Evolutionary conservation across 495 filamentous ascomycete species (phyloP).

Genomic region (Xeromyces bisporus): DNA sequence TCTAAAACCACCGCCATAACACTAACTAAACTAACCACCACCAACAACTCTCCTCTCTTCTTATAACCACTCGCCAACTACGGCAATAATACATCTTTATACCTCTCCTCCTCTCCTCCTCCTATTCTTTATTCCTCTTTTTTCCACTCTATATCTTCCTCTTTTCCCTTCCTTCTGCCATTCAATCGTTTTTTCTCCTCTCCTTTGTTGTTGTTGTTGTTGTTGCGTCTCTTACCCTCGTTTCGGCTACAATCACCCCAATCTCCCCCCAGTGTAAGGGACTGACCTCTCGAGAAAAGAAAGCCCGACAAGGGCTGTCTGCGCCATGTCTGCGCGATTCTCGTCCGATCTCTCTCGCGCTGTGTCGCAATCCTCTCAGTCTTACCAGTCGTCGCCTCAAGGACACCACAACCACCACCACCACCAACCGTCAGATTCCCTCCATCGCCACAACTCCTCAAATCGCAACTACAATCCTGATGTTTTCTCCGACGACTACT

Average conservation of each 20-base stretch:
- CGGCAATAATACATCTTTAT: too few species aligned
- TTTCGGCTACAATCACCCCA: constrained; percentile 3
- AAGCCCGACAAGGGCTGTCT: constrained; percentile 30
- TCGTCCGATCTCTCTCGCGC: constrained; percentile 29
- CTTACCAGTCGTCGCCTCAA: constrained; percentile 11
- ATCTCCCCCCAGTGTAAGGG: too few species aligned
- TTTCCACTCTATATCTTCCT: constrained; percentile 1
- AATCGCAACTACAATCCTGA: constrained; percentile 29
- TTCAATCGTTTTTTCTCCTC: neutral
- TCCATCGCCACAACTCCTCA: constrained; percentile 17
- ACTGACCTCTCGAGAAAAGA: constrained; percentile 15
- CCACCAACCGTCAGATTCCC: constrained; percentile 19
- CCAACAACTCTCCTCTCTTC: neutral
- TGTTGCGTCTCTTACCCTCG: neutral
- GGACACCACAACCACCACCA: constrained; percentile 14
- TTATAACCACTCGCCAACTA: too few species aligned
- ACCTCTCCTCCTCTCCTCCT: constrained; percentile 2
- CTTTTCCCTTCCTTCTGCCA: neutral
- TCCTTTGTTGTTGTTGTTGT: constrained; percentile 1
- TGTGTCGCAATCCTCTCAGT: constrained; percentile 21
- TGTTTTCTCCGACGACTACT: constrained; percentile 38
- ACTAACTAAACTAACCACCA: neutral
- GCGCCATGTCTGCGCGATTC: constrained; percentile 30
- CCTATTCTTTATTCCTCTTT: constrained; percentile 4
- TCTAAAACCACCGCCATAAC: constrained; percentile 2